A percentile compares a stretch with the other conserved stretches of the same genome.
Evolutionary conservation across 2,329 filamentous ascomycete genomes (phyloP).

Genomic region (Paraconiothyrium brasiliense): DNA sequence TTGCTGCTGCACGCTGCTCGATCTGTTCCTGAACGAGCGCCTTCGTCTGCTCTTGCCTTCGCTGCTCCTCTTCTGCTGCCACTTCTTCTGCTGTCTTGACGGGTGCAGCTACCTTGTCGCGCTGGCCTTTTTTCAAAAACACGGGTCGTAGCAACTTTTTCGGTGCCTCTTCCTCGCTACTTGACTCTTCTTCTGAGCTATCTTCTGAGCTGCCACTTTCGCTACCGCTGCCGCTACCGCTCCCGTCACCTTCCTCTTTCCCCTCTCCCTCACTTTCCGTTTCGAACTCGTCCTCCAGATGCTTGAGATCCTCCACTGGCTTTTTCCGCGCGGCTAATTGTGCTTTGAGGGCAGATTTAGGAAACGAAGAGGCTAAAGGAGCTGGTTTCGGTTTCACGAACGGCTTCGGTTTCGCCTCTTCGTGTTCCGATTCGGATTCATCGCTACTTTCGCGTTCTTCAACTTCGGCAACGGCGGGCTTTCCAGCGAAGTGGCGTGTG

Average conservation of each 20-base stretch:
- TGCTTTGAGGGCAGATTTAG: slow-evolving; percentile 54
- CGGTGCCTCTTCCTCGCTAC: slow-evolving; percentile 66
- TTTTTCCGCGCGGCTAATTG: slow-evolving; percentile 53
- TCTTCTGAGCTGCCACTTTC: slow-evolving; percentile 41
- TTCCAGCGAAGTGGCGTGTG: slow-evolving; percentile 86
- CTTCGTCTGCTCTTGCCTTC: slow-evolving; percentile 76
- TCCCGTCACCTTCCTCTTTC: slow-evolving; percentile 26
- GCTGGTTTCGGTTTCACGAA: slow-evolving; percentile 49
- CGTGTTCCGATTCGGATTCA: slow-evolving; percentile 60
- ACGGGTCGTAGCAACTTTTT: slow-evolving; percentile 70
- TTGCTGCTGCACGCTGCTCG: slow-evolving; percentile 79
- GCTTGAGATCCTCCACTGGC: slow-evolving; percentile 40
- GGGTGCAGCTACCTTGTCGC: slow-evolving; percentile 52
- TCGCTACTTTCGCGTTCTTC: slow-evolving; percentile 53
- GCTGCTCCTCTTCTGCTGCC: slow-evolving; percentile 61
- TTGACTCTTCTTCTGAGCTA: slow-evolving; percentile 62
- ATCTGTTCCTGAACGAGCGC: slow-evolving; percentile 89
- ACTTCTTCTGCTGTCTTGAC: slow-evolving; percentile 51
- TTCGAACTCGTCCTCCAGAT: slow-evolving; percentile 66
- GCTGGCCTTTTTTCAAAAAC: slow-evolving; percentile 71
- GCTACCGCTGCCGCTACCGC: slow-evolving; percentile 27
- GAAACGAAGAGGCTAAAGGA: slow-evolving; percentile 57
- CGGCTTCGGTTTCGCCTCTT: slow-evolving; percentile 56
- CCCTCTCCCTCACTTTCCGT: slow-evolving; percentile 59
- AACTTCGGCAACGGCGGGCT: slow-evolving; percentile 63